A percentile compares a stretch with the other conserved stretches of the same genome.
Conservation (phyloP, 2,329 filamentous ascomycete genomes). For the Pseudovirgaria hyperparasitica region DNA sequence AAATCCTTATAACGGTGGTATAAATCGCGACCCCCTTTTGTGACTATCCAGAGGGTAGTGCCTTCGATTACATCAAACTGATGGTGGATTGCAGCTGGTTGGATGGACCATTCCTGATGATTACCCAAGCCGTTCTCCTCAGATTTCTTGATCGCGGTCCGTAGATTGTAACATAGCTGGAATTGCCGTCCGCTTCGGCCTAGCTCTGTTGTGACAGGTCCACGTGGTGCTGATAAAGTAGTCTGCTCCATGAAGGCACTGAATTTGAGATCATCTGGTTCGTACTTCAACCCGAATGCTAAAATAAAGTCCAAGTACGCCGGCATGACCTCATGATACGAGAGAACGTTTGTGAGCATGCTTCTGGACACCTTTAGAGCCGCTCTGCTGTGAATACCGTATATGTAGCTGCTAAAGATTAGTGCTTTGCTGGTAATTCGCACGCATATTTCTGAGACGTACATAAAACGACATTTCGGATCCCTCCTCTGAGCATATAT, state of each 20-base stretch:
- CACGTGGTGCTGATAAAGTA: constrained; percentile 8
- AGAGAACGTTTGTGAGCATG: constrained; percentile 10
- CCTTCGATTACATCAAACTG: constrained; percentile 25
- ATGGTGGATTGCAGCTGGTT: constrained; percentile 27
- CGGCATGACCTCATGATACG: constrained; percentile 29
- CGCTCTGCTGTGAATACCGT: constrained; percentile 7
- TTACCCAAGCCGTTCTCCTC: constrained; percentile 6
- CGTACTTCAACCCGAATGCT: constrained; percentile 20
- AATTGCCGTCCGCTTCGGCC: constrained; percentile 23
- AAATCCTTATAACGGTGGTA: constrained; percentile 15
- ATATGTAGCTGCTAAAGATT: constrained; percentile 9
- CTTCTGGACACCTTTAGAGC: constrained; percentile 9
- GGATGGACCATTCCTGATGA: constrained; percentile 25
- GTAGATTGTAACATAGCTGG: constrained; percentile 26
- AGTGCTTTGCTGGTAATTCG: background rate
- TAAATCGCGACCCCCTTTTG: constrained; percentile 19
- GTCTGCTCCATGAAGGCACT: constrained; percentile 25
- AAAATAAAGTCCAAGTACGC: constrained; percentile 27
- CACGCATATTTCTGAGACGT: constrained; percentile 3
- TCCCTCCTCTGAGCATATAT: constrained; percentile 6
- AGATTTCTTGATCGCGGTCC: constrained; percentile 7
- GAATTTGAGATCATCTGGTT: constrained; percentile 20
- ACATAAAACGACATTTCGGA: constrained; percentile 15
- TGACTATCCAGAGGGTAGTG: constrained; percentile 29
- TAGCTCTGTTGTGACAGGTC: constrained; percentile 9